Percentiles rank a stretch among this genome's conserved stretches.
These are phyloP conservation scores for Xylaria hypoxylon DNA, from an alignment of 2,329 filamentous ascomycete genomes.

Conservation along the genomic window DNA sequence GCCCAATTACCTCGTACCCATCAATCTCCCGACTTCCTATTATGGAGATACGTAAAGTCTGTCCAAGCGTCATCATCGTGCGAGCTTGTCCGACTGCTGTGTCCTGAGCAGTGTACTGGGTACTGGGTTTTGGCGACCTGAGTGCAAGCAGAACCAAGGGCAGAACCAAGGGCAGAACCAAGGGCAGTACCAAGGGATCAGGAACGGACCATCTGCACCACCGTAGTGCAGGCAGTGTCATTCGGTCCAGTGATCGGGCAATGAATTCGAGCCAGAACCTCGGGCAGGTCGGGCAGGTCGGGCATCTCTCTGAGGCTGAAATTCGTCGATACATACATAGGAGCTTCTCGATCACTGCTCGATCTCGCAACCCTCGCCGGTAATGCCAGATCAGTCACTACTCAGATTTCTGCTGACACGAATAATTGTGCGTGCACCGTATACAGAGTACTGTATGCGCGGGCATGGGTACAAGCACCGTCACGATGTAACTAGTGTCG, in stretches of 20 bases:
- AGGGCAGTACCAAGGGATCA: background rate
- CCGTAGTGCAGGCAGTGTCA: background rate
- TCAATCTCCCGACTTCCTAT: conserved; percentile 16
- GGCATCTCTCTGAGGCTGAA: conserved; percentile 4
- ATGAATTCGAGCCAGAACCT: background rate
- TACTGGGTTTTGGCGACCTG: background rate
- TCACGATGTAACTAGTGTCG: background rate
- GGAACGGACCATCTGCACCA: background rate
- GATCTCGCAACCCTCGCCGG: conserved; percentile 4
- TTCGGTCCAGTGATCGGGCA: background rate
- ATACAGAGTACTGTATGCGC: conserved; percentile 9
- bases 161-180: too few species aligned
- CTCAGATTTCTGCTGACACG: background rate
- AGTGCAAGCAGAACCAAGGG: background rate
- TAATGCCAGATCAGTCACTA: conserved; percentile 9
- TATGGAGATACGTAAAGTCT: conserved; percentile 11
- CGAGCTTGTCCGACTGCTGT: background rate
- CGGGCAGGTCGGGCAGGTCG: background rate
- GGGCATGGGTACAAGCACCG: conserved; percentile 11
- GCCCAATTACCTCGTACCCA: background rate
- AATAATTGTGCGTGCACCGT: conserved; percentile 14
- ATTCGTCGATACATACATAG: background rate
- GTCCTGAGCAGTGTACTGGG: background rate
- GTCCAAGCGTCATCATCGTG: conserved; percentile 12
- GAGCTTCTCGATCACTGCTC: conserved; percentile 15